Base-by-base conservation (phyloP, 495 filamentous ascomycete genomes). In the Aspergillus wentii region DNA sequence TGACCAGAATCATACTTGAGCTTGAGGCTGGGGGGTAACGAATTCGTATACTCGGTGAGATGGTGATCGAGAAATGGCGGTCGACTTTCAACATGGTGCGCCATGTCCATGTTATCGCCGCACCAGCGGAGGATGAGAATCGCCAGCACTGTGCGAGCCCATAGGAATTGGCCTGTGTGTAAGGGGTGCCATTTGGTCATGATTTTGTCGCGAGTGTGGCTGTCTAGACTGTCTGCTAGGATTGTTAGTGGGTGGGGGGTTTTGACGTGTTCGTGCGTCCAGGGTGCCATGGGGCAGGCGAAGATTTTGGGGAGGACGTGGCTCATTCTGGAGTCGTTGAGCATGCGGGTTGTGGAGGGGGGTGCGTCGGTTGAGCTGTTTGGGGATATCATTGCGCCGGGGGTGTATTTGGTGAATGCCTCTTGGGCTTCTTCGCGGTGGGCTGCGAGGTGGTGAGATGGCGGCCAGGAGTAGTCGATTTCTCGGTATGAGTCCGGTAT, bases 41-140 rank as follows among this genome's bases (percentile, higher is more conserved):
- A 27, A 40, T 72, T 73, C 14, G 62, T 62, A 38, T 69, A 75
- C 41, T 72, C 66, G 3, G 69, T 64, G 3, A 76, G 46, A 4
- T 63, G 47, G 38, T 76, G 73, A 39, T 78, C 73, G 5, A 76
- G 58, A 42, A 75, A 76, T 1, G 74, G 69, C 6, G 67, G 56
- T 1, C 71, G 54, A 1, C 49, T 59, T 44, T 78, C 72, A 32
- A 75, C 46, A 15, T 51, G 55, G 40, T 76, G 59, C 8, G 60
- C 66, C 71, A 76, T 76, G 33, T 76, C 72, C 19, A 58, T 63
- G 13, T 69, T 66, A 43, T 78, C 72, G 17, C 71, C 70, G 1
- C 71, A 48, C 35, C 50, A 65, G 0, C 64, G 59, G 2, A 76
- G 62, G 10, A 74, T 42, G 14, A 59, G 48, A 48, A 71, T 73